Percentiles rank a stretch among this genome's conserved stretches.
These are phyloP conservation scores for Zychaea mexicana DNA, from an alignment of 371 early-diverging fungal genomes.

Conservation along the genomic window DNA sequence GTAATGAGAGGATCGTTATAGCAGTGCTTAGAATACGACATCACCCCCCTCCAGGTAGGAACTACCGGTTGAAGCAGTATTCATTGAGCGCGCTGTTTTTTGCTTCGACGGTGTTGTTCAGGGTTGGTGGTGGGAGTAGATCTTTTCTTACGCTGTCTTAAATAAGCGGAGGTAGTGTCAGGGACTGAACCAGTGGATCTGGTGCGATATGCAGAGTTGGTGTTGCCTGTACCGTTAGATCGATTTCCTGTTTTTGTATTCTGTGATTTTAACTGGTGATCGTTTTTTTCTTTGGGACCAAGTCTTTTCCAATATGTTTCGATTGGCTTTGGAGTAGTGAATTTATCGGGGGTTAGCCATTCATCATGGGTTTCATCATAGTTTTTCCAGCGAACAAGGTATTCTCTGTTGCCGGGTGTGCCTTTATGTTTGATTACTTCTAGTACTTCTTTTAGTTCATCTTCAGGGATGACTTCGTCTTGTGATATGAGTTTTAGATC, in stretches of 20 bases:
- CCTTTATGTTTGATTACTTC: slow-evolving; percentile 7
- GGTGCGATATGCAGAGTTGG: no score
- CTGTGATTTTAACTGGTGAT: no score
- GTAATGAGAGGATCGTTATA: no score
- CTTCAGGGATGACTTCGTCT: background rate
- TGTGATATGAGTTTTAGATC: slow-evolving; percentile 1
- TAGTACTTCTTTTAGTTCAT: slow-evolving; percentile 12
- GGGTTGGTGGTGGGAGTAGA: background rate
- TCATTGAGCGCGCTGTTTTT: no score
- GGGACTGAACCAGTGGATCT: no score
- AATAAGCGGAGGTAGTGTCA: background rate
- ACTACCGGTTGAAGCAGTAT: background rate
- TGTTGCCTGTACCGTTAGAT: no score
- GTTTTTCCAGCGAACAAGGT: slow-evolving; percentile 18
- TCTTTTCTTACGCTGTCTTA: background rate
- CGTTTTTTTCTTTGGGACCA: background rate
- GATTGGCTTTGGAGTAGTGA: slow-evolving; percentile 8
- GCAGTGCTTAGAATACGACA: no score
- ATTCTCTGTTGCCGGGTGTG: slow-evolving; percentile 1
- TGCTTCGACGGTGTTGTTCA: no score
- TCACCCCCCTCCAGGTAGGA: background rate
- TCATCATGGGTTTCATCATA: slow-evolving; percentile 10
- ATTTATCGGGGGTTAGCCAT: slow-evolving; percentile 9
- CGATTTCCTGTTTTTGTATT: no score
- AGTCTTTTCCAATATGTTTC: background rate